Evolutionary conservation across 805 yeast genomes (phyloP).

Genomic region (Metschnikowia aberdeeniae): DNA sequence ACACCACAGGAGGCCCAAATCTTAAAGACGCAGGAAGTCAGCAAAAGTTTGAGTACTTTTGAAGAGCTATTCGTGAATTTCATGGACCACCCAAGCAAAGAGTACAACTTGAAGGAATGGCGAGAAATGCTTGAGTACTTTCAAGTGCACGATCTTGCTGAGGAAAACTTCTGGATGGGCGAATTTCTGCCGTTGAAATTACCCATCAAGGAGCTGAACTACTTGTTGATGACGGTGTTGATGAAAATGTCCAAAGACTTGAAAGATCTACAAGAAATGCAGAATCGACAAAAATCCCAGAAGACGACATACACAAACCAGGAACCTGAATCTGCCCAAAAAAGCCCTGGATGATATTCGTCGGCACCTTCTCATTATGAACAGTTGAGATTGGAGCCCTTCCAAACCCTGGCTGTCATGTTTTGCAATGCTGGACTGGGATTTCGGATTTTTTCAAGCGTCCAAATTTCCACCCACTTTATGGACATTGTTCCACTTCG

Average conservation of each 20-base stretch:
- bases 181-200: constrained; percentile 63
- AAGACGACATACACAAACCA: too few species aligned
- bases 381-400: too few species aligned
- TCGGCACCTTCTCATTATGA: too few species aligned
- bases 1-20: neutral
- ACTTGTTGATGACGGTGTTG: constrained; percentile 41
- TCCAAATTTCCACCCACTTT: too few species aligned
- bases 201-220: constrained; percentile 68
- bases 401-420: too few species aligned
- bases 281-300: neutral
- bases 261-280: constrained; percentile 5
- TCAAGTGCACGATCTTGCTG: constrained; percentile 17
- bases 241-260: constrained; percentile 22
- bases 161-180: constrained; percentile 55
- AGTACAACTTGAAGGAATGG: constrained; percentile 55
- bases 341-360: too few species aligned
- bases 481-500: too few species aligned
- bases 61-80: constrained; percentile 17
- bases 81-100: constrained; percentile 37
- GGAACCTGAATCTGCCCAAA: too few species aligned
- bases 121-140: constrained; percentile 28
- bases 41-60: neutral
- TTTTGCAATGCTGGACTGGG: too few species aligned
- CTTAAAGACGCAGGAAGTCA: neutral
- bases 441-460: too few species aligned